Evolutionary conservation across 768 basidiomycete genomes (phyloP).

Genomic region (Pleurotus tuber-regium): DNA sequence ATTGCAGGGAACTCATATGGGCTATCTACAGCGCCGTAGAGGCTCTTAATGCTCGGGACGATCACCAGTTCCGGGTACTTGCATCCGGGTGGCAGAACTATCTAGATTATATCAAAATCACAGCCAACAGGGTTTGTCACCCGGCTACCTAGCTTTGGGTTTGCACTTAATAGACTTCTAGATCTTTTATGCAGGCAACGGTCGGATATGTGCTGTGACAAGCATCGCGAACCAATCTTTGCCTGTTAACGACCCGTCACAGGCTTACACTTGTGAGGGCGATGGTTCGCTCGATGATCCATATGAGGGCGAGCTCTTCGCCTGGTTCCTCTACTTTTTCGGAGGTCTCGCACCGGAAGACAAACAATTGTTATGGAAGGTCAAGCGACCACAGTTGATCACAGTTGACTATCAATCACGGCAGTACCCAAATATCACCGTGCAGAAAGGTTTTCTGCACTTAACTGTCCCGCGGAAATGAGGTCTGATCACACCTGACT

Average conservation of each 20-base stretch:
- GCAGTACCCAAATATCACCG: conserved; percentile 16
- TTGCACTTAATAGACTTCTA: not conserved
- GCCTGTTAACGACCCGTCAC: conserved; percentile 18
- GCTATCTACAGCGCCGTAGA: conserved; percentile 21
- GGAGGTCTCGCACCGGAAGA: conserved; percentile 15
- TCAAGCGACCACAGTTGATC: conserved; percentile 20
- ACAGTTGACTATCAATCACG: conserved; percentile 17
- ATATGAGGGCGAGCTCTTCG: conserved; percentile 22
- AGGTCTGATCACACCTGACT: not conserved
- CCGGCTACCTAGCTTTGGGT: not conserved
- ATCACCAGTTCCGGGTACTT: conserved; percentile 13
- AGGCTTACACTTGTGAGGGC: conserved; percentile 22
- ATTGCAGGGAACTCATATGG: conserved; percentile 21
- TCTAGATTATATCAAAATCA: conserved; percentile 19
- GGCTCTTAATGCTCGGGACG: conserved; percentile 14
- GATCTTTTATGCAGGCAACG: conserved; percentile 23
- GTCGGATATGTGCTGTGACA: conserved; percentile 21
- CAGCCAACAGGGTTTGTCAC: conserved; percentile 5
- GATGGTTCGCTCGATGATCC: conserved; percentile 20
- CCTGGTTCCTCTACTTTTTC: conserved; percentile 22
- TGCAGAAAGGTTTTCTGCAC: conserved; percentile 18
- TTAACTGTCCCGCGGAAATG: not conserved
- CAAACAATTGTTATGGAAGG: conserved; percentile 15
- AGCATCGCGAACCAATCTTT: conserved; percentile 19
- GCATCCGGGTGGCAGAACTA: conserved; percentile 18